Percentiles rank a stretch among this genome's conserved stretches.
Conservation (phyloP, 768 basidiomycete species). For the Clathrus columnatus region DNA sequence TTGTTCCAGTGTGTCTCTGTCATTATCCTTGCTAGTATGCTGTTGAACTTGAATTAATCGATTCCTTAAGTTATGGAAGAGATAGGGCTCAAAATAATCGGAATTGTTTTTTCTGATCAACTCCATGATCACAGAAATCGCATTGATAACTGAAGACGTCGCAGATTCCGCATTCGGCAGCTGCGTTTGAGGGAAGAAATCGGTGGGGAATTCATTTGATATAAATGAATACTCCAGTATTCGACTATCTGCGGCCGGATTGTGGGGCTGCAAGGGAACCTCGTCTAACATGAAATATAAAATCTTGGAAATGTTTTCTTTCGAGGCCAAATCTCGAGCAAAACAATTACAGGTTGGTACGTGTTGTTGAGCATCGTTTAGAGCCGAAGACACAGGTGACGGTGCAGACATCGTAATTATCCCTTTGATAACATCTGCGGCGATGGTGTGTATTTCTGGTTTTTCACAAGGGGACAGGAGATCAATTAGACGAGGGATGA, state of each 20-base stretch:
- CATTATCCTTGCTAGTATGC: constrained; percentile 42
- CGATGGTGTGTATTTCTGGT: constrained; percentile 72
- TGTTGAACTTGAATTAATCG: constrained; percentile 84
- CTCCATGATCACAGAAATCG: constrained; percentile 85
- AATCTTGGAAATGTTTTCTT: constrained; percentile 61
- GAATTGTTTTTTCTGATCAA: constrained; percentile 96
- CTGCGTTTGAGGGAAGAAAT: background rate
- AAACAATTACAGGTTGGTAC: constrained; percentile 78
- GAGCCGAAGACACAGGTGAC: constrained; percentile 58
- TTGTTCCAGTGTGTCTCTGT: constrained; percentile 55
- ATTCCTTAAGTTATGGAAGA: constrained; percentile 90
- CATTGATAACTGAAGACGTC: constrained; percentile 75
- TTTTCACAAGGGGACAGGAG: constrained; percentile 73
- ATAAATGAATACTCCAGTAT: background rate
- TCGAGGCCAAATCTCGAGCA: constrained; percentile 76
- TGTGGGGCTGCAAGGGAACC: constrained; percentile 25
- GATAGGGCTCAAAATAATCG: constrained; percentile 95
- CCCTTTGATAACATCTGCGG: constrained; percentile 85
- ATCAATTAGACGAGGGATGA: constrained; percentile 74
- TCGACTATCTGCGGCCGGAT: background rate
- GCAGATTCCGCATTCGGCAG: constrained; percentile 39
- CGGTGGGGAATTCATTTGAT: background rate
- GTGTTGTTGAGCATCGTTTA: constrained; percentile 60
- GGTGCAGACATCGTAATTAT: constrained; percentile 93
- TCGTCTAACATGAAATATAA: constrained; percentile 70